These are phyloP conservation scores for Cladochytrium tenue DNA, from an alignment of 371 early-diverging fungal genomes.

Conservation along the genomic window DNA sequence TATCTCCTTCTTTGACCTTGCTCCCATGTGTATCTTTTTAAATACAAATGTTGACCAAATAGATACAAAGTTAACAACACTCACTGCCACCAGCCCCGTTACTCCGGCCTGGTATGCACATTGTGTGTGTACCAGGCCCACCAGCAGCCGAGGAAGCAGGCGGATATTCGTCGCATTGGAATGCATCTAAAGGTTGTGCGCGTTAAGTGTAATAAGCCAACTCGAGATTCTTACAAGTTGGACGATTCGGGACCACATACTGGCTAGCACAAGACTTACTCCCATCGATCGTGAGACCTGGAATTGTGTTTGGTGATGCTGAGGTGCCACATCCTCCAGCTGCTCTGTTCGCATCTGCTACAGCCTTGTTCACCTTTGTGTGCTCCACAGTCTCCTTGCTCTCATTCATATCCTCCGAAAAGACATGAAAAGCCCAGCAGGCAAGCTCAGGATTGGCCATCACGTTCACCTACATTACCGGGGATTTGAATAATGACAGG, in stretches of 20 bases:
- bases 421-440: neutral
- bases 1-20: neutral
- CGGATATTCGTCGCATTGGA: neutral
- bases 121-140: neutral
- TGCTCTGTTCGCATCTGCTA: neutral
- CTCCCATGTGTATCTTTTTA: neutral
- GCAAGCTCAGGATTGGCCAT: neutral
- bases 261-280: neutral
- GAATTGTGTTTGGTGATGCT: neutral
- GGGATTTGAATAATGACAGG: neutral
- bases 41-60: neutral
- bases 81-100: neutral
- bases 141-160: neutral
- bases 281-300: neutral
- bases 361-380: neutral
- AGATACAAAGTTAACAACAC: neutral
- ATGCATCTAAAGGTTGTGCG: neutral
- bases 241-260: neutral
- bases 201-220: neutral
- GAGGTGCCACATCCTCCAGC: neutral
- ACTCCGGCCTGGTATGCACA: neutral
- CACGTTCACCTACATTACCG: neutral
- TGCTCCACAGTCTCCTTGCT: neutral
- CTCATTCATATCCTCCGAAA: neutral
- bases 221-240: neutral